phyloP scores from a whole-genome alignment of 768 basidiomycete species.

The Hysterangium stoloniferum region DNA sequence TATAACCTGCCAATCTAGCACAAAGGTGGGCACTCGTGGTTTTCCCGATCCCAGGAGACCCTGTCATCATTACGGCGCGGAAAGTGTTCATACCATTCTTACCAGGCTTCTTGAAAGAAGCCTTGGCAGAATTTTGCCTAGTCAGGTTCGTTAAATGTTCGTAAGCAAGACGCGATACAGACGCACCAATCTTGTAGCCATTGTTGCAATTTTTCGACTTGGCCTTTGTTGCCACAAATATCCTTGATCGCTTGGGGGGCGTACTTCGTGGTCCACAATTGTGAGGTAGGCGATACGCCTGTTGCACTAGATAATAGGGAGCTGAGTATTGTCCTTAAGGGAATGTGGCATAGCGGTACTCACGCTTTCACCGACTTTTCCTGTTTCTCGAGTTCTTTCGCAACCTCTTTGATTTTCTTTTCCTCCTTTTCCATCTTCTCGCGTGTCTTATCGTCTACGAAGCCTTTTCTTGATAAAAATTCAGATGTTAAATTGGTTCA shows the following conservation, averaged over 20 bases:
- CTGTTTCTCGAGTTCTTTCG: constrained; percentile 69
- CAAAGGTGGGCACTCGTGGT: constrained; percentile 93
- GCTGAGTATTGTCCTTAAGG: not conserved
- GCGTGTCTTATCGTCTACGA: constrained; percentile 68
- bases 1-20: constrained; percentile 85
- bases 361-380: constrained; percentile 44
- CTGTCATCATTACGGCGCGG: constrained; percentile 84
- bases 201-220: constrained; percentile 77
- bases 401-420: constrained; percentile 62
- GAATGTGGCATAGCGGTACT: not conserved
- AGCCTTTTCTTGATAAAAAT: constrained; percentile 21
- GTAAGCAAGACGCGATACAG: not conserved
- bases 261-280: constrained; percentile 94
- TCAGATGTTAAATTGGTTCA: not conserved
- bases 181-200: constrained; percentile 88
- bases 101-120: constrained; percentile 88
- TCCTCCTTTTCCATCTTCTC: constrained; percentile 80
- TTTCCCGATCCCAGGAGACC: constrained; percentile 95
- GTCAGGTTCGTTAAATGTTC: not conserved
- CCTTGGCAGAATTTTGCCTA: constrained; percentile 70
- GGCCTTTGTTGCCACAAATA: constrained; percentile 90
- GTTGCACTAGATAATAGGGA: constrained; percentile 22
- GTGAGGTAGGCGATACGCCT: constrained; percentile 40
- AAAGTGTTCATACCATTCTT: constrained; percentile 82
- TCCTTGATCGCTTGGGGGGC: constrained; percentile 85